Conservation (phyloP, 768 basidiomycete species). For the Boletus insuetus region DNA sequence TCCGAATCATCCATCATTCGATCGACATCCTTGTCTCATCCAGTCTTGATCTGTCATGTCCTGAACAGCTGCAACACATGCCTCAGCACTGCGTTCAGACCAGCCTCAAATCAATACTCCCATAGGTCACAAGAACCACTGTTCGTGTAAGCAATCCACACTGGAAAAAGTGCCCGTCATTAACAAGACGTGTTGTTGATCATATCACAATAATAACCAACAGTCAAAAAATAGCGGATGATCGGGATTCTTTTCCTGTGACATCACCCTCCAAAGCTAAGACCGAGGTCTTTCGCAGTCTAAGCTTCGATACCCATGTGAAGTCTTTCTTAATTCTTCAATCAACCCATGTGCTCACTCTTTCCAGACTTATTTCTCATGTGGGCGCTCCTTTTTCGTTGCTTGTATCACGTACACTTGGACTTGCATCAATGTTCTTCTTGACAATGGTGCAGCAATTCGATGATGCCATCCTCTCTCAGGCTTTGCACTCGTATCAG, state of each 20-base stretch:
- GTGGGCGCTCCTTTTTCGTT: conserved; percentile 15
- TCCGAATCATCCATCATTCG: conserved; percentile 25
- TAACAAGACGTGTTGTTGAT: not conserved
- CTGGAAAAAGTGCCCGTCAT: conserved; percentile 4
- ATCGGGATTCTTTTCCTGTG: conserved; percentile 11
- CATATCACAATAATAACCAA: conserved; percentile 2
- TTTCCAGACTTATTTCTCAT: conserved; percentile 22
- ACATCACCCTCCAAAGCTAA: conserved; percentile 21
- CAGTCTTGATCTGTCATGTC: conserved; percentile 22
- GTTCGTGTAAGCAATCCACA: conserved; percentile 9
- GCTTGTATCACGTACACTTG: conserved; percentile 26
- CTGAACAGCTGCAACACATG: conserved; percentile 27
- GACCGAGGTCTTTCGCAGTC: conserved; percentile 21
- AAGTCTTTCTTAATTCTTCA: conserved; percentile 8
- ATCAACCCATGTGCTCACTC: conserved; percentile 10
- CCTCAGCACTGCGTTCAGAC: conserved; percentile 6
- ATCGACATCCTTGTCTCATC: conserved; percentile 20
- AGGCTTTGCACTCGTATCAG: conserved; percentile 22
- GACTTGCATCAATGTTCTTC: conserved; percentile 1
- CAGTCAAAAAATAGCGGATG: conserved; percentile 1
- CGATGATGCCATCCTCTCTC: conserved; percentile 17
- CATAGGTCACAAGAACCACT: conserved; percentile 4
- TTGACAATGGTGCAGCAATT: conserved; percentile 11
- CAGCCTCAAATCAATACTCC: conserved; percentile 5
- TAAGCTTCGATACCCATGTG: conserved; percentile 16